Base-by-base conservation (phyloP, 768 basidiomycete species). In the Boletus reticuloceps region DNA sequence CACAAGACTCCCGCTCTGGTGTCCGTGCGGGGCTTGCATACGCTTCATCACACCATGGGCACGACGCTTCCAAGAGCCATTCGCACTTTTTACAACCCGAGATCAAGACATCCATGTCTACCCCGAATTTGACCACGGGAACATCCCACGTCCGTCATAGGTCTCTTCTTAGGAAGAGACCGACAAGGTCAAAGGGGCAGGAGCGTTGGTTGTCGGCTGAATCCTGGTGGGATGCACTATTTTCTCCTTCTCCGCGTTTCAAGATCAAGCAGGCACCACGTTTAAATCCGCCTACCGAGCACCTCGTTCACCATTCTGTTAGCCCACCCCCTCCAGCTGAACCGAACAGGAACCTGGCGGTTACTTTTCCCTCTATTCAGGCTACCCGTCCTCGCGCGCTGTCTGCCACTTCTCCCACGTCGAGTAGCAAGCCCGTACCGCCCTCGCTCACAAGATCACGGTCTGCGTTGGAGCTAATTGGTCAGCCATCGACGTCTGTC, bases 171-270 rank as follows among this genome's bases (percentile, higher is more conserved):
- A 69, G 65, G 54, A 59, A 63, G 61, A 58, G 62, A 29, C 61
- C 51, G 2, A 53, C 53, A 46, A 57, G 67, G 40, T 59, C 72
- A 25, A 82, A 77, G 62, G 74, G 74, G 13, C 81, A 76, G 58
- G 84, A 88, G 31, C 75, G 83, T 7, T 90, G 86, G 87, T 63
- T 90, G 2, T 81, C 84, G 3, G 81, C 88, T 0, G 88, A 91
- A 71, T 84, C 85, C 17, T 90, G 89, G 88, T 92, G 89, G 69
- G 88, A 91, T 58, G 89, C 88, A 1, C 63, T 91, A 10, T 69
- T 91, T 25, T 85, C 91, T 53, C 90, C 90, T 4, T 81, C 88
- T 1, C 90, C 90, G 13, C 77, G 88, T 48, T 80, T 92, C 61
- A 82, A 79, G 64, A 54, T 83, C 55, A 79, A 78, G 58, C 74